Evolutionary conservation across 352 stramenopile species (phyloP).

Genomic region (Achlya hypogyna): DNA sequence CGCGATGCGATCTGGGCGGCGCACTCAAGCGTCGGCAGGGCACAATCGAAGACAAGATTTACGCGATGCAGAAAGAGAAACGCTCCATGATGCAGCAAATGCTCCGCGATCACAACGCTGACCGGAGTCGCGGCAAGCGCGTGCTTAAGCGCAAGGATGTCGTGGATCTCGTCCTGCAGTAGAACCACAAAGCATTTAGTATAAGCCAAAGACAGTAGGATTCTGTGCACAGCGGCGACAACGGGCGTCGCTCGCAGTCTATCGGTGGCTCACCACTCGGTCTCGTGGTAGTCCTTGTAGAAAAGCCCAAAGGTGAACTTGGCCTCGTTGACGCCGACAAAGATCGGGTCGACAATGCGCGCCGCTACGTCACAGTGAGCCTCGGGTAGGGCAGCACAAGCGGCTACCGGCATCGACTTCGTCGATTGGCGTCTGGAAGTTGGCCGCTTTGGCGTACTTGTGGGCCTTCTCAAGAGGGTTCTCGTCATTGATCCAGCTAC

Average conservation of each 20-base stretch:
- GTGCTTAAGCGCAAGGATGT: background rate
- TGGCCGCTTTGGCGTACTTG: slow-evolving; percentile 83
- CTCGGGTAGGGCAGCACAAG: background rate
- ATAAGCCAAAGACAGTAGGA: background rate
- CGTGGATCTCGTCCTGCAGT: background rate
- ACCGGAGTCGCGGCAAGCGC: background rate
- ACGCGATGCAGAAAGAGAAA: slow-evolving; percentile 15
- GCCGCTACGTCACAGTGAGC: slow-evolving; percentile 32
- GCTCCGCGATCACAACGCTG: background rate
- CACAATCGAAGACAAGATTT: slow-evolving; percentile 21
- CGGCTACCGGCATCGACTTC: slow-evolving; percentile 86
- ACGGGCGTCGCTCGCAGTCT: no score
- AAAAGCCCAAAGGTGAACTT: slow-evolving; percentile 71
- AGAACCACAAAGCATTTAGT: no score
- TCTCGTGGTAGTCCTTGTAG: slow-evolving; percentile 86
- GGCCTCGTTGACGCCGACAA: slow-evolving; percentile 74
- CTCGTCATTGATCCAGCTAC: slow-evolving; percentile 97
- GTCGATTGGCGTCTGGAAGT: slow-evolving; percentile 97
- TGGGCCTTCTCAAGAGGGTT: slow-evolving; percentile 92
- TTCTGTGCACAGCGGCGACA: background rate
- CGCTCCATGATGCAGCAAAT: background rate
- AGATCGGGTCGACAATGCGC: slow-evolving; percentile 92
- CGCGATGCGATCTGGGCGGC: background rate
- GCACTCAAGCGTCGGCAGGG: background rate
- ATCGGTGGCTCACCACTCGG: slow-evolving; percentile 64